Evolutionary conservation across 257 asterid genomes (phyloP).

Genomic region (Voacanga thouarsii): DNA sequence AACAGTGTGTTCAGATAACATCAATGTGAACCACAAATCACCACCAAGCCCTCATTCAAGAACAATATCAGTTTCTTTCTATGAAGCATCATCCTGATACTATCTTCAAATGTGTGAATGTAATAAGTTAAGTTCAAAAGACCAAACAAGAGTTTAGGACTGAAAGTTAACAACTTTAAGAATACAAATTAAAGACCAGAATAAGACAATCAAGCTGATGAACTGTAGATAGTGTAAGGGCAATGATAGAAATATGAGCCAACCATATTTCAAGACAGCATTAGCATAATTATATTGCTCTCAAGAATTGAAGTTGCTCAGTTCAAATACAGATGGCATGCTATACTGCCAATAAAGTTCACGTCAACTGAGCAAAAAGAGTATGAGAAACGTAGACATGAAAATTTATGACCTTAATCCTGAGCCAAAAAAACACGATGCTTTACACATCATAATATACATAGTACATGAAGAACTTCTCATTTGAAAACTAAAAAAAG

Average conservation of each 20-base stretch:
- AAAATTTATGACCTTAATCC: not conserved
- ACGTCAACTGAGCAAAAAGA: not conserved
- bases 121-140: not conserved
- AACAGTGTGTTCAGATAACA: not conserved
- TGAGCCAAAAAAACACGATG: not conserved
- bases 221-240: not conserved
- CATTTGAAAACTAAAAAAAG: not conserved
- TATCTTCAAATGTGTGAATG: not conserved
- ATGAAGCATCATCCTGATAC: not conserved
- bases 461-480: not conserved
- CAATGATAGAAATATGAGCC: not conserved
- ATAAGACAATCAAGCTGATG: not conserved
- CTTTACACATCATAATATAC: not conserved
- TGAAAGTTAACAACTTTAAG: not conserved
- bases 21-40: not conserved
- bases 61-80: not conserved
- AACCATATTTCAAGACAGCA: not conserved
- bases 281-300: not conserved
- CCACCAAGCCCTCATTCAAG: not conserved
- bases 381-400: not conserved
- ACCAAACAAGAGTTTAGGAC: not conserved
- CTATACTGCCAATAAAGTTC: no score
- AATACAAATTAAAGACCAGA: not conserved
- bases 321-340: not conserved
- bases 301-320: not conserved